Evolutionary conservation across 805 yeast species (phyloP), one percentile per base, ranked within the genome.

Genomic region (Kluyveromyces dobzhanskii): DNA sequence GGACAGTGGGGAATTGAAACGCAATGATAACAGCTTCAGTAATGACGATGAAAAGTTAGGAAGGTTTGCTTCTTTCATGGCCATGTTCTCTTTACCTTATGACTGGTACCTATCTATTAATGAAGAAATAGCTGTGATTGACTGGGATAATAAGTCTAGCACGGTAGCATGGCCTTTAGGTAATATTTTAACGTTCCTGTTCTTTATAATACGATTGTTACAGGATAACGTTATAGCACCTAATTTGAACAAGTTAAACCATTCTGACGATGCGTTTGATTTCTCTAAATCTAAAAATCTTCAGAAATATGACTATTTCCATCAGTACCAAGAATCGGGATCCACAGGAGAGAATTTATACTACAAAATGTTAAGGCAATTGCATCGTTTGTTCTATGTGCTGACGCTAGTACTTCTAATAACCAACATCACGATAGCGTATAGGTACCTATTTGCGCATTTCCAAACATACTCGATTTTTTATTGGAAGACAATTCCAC

Each of bases 151-250:
- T 2, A 53, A 54, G 34, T 49, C 56, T 3, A 16, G 14, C 3
- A 35, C 50, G 2, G 32, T 50, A 4, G 62, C 60, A 3, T 40
- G 44, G 35, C 62, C 56, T 3, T 25, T 49, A 17, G 65, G 63
- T 2, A 43, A 48, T 31, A 9, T 40, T 6, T 30, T 57, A 6
- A 51, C 54, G 1, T 17, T 44, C 5, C 2, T 35, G n/a, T 49
- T 52, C 25, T 58, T 45, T 35, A 13, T 35, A 3, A 42, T 53
- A 19, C 42, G 61, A 30, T 42, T 56, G n/a, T 10, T 55, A 23
- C 62, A 59, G 38, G 59, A 56, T 32, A 53, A 47, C 35, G 13
- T 58, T 12, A 51, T 59, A 9, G 49, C 39, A 17, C 61, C 62
- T 2, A 55, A 50, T 34, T 44, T 47, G 18, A 36, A 42, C 25